phyloP scores from a whole-genome alignment of 345 rosid species.

The Fremontodendron californicum region DNA sequence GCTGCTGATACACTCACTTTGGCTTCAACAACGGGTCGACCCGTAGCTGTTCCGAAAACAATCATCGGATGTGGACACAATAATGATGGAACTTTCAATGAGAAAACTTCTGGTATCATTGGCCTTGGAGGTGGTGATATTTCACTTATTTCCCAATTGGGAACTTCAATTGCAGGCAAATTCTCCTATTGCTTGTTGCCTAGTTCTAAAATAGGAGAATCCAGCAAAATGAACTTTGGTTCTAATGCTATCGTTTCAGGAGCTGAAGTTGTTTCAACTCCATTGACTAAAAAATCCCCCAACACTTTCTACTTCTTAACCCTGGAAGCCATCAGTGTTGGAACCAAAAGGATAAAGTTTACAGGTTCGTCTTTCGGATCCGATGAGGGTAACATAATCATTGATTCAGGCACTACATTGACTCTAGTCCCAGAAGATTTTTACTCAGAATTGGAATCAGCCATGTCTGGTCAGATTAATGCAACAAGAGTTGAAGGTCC shows the following conservation, averaged over 20 bases:
- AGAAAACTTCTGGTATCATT: slow-evolving; percentile 43
- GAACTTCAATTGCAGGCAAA: slow-evolving; percentile 36
- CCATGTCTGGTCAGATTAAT: slow-evolving; percentile 15
- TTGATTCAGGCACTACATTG: slow-evolving; percentile 59
- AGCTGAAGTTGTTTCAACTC: slow-evolving; percentile 35
- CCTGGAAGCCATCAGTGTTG: slow-evolving; percentile 44
- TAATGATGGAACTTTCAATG: slow-evolving; percentile 39
- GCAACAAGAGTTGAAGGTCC: slow-evolving; percentile 28
- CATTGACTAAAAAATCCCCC: slow-evolving; percentile 34
- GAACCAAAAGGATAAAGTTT: slow-evolving; percentile 23
- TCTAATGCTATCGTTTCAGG: slow-evolving; percentile 39
- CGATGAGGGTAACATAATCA: slow-evolving; percentile 43
- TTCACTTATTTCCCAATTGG: slow-evolving; percentile 50
- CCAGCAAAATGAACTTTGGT: slow-evolving; percentile 56
- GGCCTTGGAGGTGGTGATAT: slow-evolving; percentile 56
- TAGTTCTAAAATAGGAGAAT: slow-evolving; percentile 11
- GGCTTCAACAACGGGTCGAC: slow-evolving; percentile 34
- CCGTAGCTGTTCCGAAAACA: slow-evolving; percentile 26
- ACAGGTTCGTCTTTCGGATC: slow-evolving; percentile 20
- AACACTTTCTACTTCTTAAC: slow-evolving; percentile 39
- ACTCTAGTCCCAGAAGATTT: slow-evolving; percentile 34
- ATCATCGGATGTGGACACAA: slow-evolving; percentile 53
- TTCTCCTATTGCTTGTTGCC: slow-evolving; percentile 68
- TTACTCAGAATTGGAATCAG: slow-evolving; percentile 17
- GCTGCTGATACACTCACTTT: slow-evolving; percentile 46